phyloP scores from a whole-genome alignment of 2,329 filamentous ascomycete genomes.

The Botryotinia narcissicola region DNA sequence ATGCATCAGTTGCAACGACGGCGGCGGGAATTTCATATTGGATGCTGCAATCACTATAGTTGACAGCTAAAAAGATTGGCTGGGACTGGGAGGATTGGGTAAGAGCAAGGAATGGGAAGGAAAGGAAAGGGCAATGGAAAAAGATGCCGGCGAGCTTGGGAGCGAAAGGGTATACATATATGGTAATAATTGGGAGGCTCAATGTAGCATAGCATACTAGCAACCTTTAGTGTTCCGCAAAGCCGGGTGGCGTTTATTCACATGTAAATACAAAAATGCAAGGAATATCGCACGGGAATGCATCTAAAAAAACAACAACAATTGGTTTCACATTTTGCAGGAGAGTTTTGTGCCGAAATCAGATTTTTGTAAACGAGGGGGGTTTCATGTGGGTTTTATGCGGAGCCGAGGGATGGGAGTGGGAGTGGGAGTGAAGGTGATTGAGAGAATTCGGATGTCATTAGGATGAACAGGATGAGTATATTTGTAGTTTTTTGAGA shows the following conservation, averaged over 20 bases:
- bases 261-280: neutral
- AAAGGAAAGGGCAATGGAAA: neutral
- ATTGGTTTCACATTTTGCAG: neutral
- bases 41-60: neutral
- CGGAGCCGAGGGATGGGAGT: neutral
- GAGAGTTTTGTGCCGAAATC: neutral
- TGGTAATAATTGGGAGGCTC: constrained; percentile 5
- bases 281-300: neutral
- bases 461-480: too few relatives aligned
- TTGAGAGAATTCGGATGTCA: too few relatives aligned
- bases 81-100: neutral
- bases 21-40: neutral
- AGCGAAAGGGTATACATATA: constrained; percentile 3
- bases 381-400: neutral
- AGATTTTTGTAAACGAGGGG: neutral
- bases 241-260: neutral
- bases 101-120: neutral
- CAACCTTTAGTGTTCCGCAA: neutral
- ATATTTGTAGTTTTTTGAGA: too few relatives aligned
- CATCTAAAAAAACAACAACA: neutral
- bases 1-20: constrained; percentile 9
- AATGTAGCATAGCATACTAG: neutral
- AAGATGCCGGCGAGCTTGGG: neutral
- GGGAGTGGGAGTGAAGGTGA: neutral
- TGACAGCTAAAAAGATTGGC: neutral